These are phyloP conservation scores for Protomyces pachydermus DNA, from an alignment of 1,139 yeast species.

Conservation along the genomic window DNA sequence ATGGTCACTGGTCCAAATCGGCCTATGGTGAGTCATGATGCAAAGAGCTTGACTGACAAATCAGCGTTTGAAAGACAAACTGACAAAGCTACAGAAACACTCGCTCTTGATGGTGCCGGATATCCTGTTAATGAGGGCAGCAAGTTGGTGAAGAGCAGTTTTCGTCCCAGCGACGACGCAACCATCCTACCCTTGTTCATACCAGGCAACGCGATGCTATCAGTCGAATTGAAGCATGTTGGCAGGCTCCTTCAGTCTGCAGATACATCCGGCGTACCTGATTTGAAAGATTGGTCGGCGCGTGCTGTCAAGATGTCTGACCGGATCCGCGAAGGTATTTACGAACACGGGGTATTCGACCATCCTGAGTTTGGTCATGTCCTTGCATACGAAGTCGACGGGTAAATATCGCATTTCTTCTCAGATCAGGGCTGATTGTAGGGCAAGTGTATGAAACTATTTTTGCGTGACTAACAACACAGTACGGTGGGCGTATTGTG, in stretches of 20 bases:
- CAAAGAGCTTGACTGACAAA: constrained; percentile 33
- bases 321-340: constrained; percentile 53
- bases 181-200: constrained; percentile 72
- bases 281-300: constrained; percentile 32
- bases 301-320: constrained; percentile 42
- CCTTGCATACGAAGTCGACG: constrained; percentile 85
- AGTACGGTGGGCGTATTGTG: constrained; percentile 59
- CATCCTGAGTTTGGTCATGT: constrained; percentile 71
- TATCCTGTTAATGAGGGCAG: constrained; percentile 72
- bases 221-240: constrained; percentile 51
- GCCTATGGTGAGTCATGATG: constrained; percentile 32
- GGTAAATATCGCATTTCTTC: constrained; percentile 36
- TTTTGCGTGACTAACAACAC: too few relatives aligned
- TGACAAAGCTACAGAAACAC: constrained; percentile 64
- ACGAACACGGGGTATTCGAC: constrained; percentile 56
- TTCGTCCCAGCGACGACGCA: constrained; percentile 88
- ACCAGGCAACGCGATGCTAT: constrained; percentile 79
- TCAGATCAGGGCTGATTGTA: too few relatives aligned
- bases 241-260: constrained; percentile 30
- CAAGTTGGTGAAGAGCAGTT: constrained; percentile 76
- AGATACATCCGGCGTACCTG: constrained; percentile 12
- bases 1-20: constrained; percentile 48
- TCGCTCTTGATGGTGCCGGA: constrained; percentile 71
- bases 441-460: too few relatives aligned
- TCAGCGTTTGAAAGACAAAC: constrained; percentile 73